phyloP scores from a whole-genome alignment of 768 basidiomycete species.

The Tulasnella sp. region DNA sequence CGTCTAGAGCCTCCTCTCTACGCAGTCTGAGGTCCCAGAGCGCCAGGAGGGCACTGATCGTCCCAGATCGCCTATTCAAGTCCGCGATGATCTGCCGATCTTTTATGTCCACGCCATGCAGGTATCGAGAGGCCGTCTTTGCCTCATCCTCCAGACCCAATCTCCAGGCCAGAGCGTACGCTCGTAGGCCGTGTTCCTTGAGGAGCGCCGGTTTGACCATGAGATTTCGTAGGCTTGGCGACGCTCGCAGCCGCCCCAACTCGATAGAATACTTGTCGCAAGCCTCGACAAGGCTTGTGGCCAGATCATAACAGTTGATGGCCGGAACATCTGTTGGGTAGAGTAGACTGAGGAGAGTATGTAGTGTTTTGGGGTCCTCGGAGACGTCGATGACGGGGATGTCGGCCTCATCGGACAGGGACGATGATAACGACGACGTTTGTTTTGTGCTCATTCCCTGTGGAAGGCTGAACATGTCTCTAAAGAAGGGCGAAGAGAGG shows the following conservation, averaged over 20 bases:
- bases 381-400: constrained; percentile 15
- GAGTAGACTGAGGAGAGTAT: constrained; percentile 19
- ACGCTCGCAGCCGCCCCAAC: neutral
- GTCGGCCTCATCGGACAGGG: neutral
- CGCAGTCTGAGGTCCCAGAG: neutral
- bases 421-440: no score
- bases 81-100: neutral
- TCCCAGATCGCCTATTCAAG: neutral
- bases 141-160: neutral
- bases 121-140: constrained; percentile 6
- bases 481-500: constrained; percentile 48
- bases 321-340: constrained; percentile 18
- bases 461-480: constrained; percentile 37
- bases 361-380: constrained; percentile 18
- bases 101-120: neutral
- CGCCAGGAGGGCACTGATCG: neutral
- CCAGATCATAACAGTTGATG: neutral
- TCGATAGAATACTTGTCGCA: constrained; percentile 21
- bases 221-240: neutral
- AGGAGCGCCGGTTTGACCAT: neutral
- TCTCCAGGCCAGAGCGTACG: constrained; percentile 8
- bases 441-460: constrained; percentile 14
- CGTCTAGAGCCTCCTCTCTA: neutral
- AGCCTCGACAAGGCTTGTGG: constrained; percentile 13
- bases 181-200: neutral